These are phyloP conservation scores for Elsinoe fawcettii DNA, from an alignment of 2,329 filamentous ascomycete species.

Conservation along the genomic window DNA sequence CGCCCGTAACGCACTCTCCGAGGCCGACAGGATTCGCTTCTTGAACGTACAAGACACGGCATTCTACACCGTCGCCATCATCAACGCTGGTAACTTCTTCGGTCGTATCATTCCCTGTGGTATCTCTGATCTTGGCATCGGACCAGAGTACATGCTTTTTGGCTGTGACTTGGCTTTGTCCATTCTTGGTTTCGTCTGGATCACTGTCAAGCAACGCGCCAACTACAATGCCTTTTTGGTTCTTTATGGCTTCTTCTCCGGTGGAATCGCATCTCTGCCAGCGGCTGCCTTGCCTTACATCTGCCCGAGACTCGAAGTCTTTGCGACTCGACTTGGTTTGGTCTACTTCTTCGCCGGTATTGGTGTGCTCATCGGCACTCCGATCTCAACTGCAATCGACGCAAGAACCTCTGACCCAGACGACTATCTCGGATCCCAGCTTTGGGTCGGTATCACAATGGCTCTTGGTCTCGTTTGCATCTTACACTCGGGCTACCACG, in stretches of 20 bases:
- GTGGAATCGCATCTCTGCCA: conserved; percentile 29
- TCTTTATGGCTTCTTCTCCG: conserved; percentile 30
- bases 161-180: conserved; percentile 32
- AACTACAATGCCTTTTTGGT: conserved; percentile 26
- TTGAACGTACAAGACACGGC: conserved; percentile 34
- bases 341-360: conserved; percentile 30
- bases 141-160: conserved; percentile 48
- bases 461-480: conserved; percentile 5
- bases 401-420: conserved; percentile 1
- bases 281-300: conserved; percentile 28
- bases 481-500: conserved; percentile 1
- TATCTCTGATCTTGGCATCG: conserved; percentile 49
- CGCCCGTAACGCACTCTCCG: background rate
- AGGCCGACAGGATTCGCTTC: background rate
- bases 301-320: conserved; percentile 27
- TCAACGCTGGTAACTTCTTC: conserved; percentile 56
- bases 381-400: conserved; percentile 25
- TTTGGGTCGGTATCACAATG: conserved; percentile 8
- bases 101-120: conserved; percentile 53
- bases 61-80: conserved; percentile 60
- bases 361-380: conserved; percentile 29
- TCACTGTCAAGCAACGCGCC: conserved; percentile 18
- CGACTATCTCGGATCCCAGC: conserved; percentile 3
- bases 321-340: conserved; percentile 29
- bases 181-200: conserved; percentile 30